Conservation (phyloP, 2,329 filamentous ascomycete genomes). For the Diaporthe longicolla region DNA sequence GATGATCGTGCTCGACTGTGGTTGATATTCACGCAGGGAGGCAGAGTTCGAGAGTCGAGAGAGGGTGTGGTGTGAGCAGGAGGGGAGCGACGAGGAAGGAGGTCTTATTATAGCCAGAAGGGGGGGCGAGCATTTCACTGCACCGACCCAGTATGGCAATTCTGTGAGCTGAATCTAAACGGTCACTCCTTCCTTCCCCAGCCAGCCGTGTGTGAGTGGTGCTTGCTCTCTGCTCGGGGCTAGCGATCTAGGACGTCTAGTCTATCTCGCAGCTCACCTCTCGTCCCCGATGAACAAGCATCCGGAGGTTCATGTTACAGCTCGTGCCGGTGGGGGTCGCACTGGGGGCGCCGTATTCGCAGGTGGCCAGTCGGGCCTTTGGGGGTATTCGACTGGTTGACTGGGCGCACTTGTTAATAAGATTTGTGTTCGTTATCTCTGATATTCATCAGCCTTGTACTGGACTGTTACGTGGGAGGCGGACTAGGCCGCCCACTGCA, state of each 20-base stretch:
- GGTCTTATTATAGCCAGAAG: constrained; percentile 31
- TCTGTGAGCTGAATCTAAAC: constrained; percentile 30
- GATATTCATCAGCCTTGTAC: constrained; percentile 24
- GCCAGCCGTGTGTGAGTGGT: not conserved
- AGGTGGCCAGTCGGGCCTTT: not conserved
- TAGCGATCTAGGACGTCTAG: constrained; percentile 28
- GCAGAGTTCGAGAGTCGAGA: constrained; percentile 12
- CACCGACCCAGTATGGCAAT: constrained; percentile 6
- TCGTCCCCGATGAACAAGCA: not conserved
- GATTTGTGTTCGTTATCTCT: constrained; percentile 33
- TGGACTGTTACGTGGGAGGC: constrained; percentile 22
- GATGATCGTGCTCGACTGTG: constrained; percentile 15
- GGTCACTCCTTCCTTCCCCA: constrained; percentile 29
- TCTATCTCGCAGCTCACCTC: constrained; percentile 7
- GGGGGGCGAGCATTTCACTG: not conserved
- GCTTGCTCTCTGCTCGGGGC: not conserved
- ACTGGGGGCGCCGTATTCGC: constrained; percentile 31
- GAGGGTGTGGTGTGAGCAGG: not conserved
- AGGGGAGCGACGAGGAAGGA: constrained; percentile 25
- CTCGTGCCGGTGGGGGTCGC: constrained; percentile 29
- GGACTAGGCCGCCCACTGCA: not conserved
- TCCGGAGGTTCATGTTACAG: not conserved
- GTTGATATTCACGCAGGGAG: not conserved
- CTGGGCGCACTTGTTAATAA: constrained; percentile 3
- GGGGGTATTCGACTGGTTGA: constrained; percentile 3